A percentile compares a stretch with the other conserved stretches of the same genome.
Conservation (phyloP, 1,284 basidiomycete genomes). For the Laetiporus sulphureus region DNA sequence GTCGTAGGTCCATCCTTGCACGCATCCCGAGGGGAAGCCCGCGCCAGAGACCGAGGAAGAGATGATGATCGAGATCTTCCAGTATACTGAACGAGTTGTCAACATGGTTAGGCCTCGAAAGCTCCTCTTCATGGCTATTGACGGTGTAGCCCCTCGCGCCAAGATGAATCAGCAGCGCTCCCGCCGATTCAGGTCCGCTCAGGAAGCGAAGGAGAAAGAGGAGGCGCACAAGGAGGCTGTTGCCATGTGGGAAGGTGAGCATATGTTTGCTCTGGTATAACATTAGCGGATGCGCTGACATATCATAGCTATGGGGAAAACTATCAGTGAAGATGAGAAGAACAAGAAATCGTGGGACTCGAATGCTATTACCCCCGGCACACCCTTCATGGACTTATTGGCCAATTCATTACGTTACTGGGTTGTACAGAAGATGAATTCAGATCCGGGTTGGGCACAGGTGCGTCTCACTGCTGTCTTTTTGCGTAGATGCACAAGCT, state of each 20-base stretch:
- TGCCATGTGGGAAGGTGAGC: conserved; percentile 77
- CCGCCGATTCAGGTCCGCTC: conserved; percentile 89
- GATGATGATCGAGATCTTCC: conserved; percentile 99
- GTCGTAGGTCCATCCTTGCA: conserved; percentile 92
- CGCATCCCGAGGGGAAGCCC: conserved; percentile 95
- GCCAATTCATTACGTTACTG: conserved; percentile 90
- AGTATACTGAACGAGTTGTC: conserved; percentile 95
- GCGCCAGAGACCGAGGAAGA: conserved; percentile 97
- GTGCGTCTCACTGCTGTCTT: too few species aligned
- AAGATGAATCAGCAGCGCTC: conserved; percentile 99
- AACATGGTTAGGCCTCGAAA: conserved; percentile 96
- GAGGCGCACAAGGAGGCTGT: conserved; percentile 79
- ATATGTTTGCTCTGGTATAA: background rate
- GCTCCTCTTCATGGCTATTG: conserved; percentile 97
- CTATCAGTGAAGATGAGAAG: conserved; percentile 79
- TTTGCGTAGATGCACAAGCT: too few species aligned
- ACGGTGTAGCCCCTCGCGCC: conserved; percentile 95
- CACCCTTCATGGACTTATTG: conserved; percentile 96
- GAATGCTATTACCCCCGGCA: conserved; percentile 98
- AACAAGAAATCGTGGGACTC: conserved; percentile 93
- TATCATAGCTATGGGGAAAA: conserved; percentile 79
- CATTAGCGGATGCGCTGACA: conserved; percentile 2
- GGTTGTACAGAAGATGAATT: conserved; percentile 94
- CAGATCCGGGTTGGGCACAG: conserved; percentile 93
- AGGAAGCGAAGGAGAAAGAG: conserved; percentile 94